Percentiles rank a stretch among this genome's conserved stretches.
Conservation (phyloP, 2,329 filamentous ascomycete species). For the Exophiala viscosa region DNA sequence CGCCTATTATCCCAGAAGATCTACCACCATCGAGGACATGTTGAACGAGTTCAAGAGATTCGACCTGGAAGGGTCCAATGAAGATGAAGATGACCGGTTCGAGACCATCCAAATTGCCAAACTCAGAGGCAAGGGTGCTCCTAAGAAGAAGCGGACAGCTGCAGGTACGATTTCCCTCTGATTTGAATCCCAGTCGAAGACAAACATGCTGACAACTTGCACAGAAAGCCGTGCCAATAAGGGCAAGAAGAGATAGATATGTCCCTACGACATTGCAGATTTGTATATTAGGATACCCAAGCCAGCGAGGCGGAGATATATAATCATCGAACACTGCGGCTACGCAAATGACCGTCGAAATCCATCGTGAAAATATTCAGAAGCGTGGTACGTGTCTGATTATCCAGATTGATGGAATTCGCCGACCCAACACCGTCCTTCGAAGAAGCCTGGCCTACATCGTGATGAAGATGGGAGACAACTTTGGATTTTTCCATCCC, state of each 20-base stretch:
- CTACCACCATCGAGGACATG: constrained; percentile 69
- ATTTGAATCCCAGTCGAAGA: background rate
- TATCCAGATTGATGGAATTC: no score
- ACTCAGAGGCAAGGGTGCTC: constrained; percentile 76
- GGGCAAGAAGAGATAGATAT: constrained; percentile 16
- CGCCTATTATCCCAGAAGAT: constrained; percentile 80
- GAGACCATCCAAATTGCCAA: constrained; percentile 66
- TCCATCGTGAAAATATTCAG: background rate
- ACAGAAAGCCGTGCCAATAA: constrained; percentile 21
- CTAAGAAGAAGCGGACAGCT: constrained; percentile 77
- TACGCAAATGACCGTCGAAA: background rate
- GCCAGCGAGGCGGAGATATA: background rate
- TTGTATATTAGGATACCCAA: constrained; percentile 19
- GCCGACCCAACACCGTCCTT: no score
- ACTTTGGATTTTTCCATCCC: no score
- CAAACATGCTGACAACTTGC: constrained; percentile 4
- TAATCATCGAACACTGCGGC: background rate
- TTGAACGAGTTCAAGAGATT: constrained; percentile 63
- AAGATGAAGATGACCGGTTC: constrained; percentile 73
- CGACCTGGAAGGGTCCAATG: constrained; percentile 66
- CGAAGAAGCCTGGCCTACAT: no score
- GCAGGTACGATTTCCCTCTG: constrained; percentile 34
- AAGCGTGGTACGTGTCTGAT: no score
- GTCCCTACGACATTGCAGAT: background rate
- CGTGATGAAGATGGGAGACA: no score